Percentiles rank a stretch among this genome's conserved stretches.
phyloP scores from a whole-genome alignment of 148 eudicot species.

The Camellia lanceoleosa region DNA sequence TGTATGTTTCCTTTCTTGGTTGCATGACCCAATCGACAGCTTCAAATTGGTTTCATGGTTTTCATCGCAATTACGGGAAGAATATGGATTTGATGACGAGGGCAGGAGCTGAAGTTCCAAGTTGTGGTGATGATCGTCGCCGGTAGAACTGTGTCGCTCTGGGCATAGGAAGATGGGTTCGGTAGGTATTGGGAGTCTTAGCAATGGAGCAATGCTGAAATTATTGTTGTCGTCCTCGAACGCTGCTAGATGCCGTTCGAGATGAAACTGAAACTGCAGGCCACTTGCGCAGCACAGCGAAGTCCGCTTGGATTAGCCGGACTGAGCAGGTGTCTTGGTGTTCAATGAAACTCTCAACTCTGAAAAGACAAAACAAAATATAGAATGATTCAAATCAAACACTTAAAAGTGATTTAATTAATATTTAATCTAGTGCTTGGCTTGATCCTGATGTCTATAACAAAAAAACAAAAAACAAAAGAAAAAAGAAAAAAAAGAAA shows the following conservation, averaged over 20 bases:
- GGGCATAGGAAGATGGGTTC: neutral
- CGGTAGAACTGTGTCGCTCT: neutral
- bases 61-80: slow-evolving; percentile 15
- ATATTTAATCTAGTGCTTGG: neutral
- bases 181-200: slow-evolving; percentile 1
- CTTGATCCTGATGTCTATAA: neutral
- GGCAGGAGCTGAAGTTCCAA: slow-evolving; percentile 58
- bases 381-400: neutral
- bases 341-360: slow-evolving; percentile 85
- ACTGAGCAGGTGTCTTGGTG: slow-evolving; percentile 72
- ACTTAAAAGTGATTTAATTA: neutral
- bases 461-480: neutral
- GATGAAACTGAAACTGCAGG: slow-evolving; percentile 49
- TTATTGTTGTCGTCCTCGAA: slow-evolving; percentile 48
- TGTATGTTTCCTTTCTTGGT: neutral
- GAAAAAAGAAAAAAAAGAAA: neutral
- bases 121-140: slow-evolving; percentile 20
- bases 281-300: too few species aligned
- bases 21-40: neutral
- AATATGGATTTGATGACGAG: slow-evolving; percentile 12
- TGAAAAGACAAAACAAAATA: slow-evolving; percentile 17
- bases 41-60: slow-evolving; percentile 55
- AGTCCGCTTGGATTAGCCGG: slow-evolving; percentile 38
- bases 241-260: slow-evolving; percentile 53
- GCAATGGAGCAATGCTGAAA: slow-evolving; percentile 18